Evolutionary conservation across 2,329 filamentous ascomycete species (phyloP).

Genomic region (Hansfordia pulvinata): DNA sequence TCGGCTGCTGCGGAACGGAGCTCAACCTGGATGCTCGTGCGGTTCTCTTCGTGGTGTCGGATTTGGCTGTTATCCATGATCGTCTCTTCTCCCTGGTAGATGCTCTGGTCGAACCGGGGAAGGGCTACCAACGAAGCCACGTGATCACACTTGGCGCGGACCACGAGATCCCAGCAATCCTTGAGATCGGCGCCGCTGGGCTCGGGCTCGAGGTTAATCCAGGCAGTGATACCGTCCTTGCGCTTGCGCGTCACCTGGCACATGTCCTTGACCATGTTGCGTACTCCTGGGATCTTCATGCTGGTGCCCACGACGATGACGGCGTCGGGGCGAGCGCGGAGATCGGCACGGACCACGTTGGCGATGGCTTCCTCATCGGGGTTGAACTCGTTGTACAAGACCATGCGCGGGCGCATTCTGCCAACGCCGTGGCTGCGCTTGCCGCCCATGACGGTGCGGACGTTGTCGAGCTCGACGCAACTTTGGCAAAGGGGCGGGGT

Average conservation of each 20-base stretch:
- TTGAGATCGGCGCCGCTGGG: constrained; percentile 76
- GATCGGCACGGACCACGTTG: constrained; percentile 73
- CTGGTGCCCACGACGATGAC: constrained; percentile 93
- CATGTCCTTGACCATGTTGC: constrained; percentile 80
- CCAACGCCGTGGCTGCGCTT: constrained; percentile 92
- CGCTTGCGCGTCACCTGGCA: constrained; percentile 75
- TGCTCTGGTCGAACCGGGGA: constrained; percentile 41
- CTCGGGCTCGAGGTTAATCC: constrained; percentile 84
- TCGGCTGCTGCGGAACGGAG: too few relatives aligned
- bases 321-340: constrained; percentile 76
- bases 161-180: constrained; percentile 84
- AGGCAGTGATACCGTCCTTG: constrained; percentile 75
- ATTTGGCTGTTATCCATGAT: constrained; percentile 19
- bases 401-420: constrained; percentile 78
- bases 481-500: constrained; percentile 66
- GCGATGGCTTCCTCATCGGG: constrained; percentile 95
- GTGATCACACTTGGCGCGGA: constrained; percentile 77
- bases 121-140: constrained; percentile 62
- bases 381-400: constrained; percentile 94
- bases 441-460: constrained; percentile 62
- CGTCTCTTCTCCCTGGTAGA: constrained; percentile 34
- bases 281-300: constrained; percentile 86
- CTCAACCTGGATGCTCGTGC: constrained; percentile 14
- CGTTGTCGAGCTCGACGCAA: constrained; percentile 62
- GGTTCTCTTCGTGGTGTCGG: constrained; percentile 31